Conservation (phyloP, 495 filamentous ascomycete genomes). For the Lepidopterella palustris region DNA sequence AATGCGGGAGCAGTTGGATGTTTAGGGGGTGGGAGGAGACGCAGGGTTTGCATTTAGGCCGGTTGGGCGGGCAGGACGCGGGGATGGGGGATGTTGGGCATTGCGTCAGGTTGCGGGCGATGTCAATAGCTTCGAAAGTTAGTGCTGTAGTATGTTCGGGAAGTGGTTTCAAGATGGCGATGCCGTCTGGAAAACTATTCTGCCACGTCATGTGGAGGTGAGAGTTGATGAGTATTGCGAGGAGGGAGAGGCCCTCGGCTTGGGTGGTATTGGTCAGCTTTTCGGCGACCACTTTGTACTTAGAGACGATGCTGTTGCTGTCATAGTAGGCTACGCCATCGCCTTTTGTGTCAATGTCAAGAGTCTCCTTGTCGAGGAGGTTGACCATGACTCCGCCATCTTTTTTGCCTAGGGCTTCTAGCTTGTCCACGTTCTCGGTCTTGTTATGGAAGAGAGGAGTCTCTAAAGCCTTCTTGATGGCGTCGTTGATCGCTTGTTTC, state of each 20-base stretch:
- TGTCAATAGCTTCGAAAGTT: conserved; percentile 57
- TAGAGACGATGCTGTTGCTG: conserved; percentile 47
- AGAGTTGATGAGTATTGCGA: conserved; percentile 71
- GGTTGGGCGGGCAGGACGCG: conserved; percentile 80
- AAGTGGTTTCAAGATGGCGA: conserved; percentile 73
- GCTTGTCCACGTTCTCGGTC: conserved; percentile 22
- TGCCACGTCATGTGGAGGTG: conserved; percentile 87
- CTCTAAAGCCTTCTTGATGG: conserved; percentile 58
- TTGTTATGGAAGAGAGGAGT: conserved; percentile 32
- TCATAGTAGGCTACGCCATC: conserved; percentile 75
- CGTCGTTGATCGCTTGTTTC: conserved; percentile 56
- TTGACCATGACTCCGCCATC: conserved; percentile 53
- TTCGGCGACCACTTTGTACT: conserved; percentile 60
- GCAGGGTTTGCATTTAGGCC: conserved; percentile 66
- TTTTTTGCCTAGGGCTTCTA: conserved; percentile 40
- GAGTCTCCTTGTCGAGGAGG: conserved; percentile 49
- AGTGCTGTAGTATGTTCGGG: conserved; percentile 65
- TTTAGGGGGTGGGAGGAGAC: conserved; percentile 48
- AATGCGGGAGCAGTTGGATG: conserved; percentile 25
- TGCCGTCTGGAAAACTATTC: conserved; percentile 64
- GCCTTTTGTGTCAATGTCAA: conserved; percentile 57
- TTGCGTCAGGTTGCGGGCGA: conserved; percentile 64
- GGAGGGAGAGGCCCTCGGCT: conserved; percentile 51
- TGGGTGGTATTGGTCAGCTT: conserved; percentile 40
- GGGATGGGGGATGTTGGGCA: conserved; percentile 68